Evolutionary conservation across 148 eudicot species (phyloP).

Genomic region (Bassia scoparia): DNA sequence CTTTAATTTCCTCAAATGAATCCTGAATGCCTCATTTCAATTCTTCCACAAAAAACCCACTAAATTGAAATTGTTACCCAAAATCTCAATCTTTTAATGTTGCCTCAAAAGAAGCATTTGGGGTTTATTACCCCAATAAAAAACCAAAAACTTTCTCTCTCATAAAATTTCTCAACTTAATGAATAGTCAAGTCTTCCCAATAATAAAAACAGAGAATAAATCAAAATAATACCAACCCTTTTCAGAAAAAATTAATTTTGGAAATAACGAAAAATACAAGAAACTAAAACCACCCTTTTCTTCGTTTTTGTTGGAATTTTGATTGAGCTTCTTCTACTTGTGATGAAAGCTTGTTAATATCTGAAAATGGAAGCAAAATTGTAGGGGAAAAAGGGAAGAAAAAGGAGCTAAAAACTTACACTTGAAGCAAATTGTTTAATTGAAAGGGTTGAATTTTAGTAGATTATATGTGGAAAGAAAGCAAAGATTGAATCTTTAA

Average conservation of each 20-base stretch:
- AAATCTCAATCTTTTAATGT: constrained; percentile 4
- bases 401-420: constrained; percentile 20
- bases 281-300: constrained; percentile 10
- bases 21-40: constrained; percentile 38
- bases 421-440: constrained; percentile 22
- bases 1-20: constrained; percentile 27
- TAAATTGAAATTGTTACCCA: background rate
- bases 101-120: constrained; percentile 4
- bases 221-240: constrained; percentile 11
- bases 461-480: constrained; percentile 2
- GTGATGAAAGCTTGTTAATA: constrained; percentile 24
- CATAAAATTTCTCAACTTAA: background rate
- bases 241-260: constrained; percentile 10
- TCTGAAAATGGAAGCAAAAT: constrained; percentile 20
- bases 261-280: constrained; percentile 12
- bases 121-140: constrained; percentile 14
- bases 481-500: constrained; percentile 18
- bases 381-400: constrained; percentile 6
- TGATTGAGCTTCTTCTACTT: constrained; percentile 24
- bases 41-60: background rate
- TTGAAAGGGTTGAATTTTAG: background rate
- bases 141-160: constrained; percentile 4
- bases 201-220: constrained; percentile 21
- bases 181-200: constrained; percentile 21
- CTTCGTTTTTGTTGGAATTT: background rate